Base-by-base conservation (phyloP, 2,329 filamentous ascomycete species). In the Aspergillaceae sp. region DNA sequence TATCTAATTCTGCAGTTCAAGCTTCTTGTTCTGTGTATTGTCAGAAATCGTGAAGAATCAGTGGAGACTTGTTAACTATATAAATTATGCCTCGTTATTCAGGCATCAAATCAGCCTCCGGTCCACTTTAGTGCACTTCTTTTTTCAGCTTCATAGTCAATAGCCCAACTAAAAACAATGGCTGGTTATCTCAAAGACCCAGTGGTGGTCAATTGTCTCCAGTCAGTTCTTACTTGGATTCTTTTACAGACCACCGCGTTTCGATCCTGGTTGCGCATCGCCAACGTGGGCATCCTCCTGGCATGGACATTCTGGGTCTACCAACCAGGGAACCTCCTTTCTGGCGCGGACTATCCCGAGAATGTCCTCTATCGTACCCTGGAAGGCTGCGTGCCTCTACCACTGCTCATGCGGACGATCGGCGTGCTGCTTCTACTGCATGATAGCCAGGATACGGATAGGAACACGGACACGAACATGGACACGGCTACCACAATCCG, bases 261-360 rank as follows among this genome's bases (percentile, higher is more conserved):
- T 9, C 11, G 36, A 38, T 38, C 36, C 11, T 38, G 36, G 36
- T 19, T 28, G 4, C 36, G 36, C 26, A 26, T 28, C 36, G 36
- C 26, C 4, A 38, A 38, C 26, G 26, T 38, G 19, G 26, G 36
- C 36, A 11, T 19, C 6, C 36, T 38, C 11, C 26, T 26, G 27
- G 36, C 36, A 26, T 38, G 36, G 36, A 28, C 27, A 6, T 7
- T 38, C 19, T 38, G 36, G 36, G 36, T 28, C 19, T 38, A 38
- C 36, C 7, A 4, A 5, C 8, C 36, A 3, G 26, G 27, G 19
- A 38, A 38, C 26, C 36, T 38, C 42, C 40, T 53, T 40, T 49
- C 44, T 38, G 36, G 36, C 19, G 7, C 36, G 3, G 36, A 38
- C 3, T 38, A 38, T 26, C 1, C 26, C 9, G 36, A 38, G 36